Evolutionary conservation across 2,329 filamentous ascomycete species (phyloP).

Genomic region (Dactylellina cionopaga): DNA sequence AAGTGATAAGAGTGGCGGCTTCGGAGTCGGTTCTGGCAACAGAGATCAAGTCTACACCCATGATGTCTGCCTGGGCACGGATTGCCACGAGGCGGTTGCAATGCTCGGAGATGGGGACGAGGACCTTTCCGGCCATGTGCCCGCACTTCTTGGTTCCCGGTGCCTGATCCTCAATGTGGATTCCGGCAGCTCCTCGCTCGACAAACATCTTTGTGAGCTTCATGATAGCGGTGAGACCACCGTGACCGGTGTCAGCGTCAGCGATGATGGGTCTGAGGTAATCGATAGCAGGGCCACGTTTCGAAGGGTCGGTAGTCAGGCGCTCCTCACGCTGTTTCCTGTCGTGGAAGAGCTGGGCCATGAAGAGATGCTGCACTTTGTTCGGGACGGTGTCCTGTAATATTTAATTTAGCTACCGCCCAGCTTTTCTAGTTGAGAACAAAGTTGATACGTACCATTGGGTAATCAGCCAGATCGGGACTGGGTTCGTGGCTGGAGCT

Average conservation of each 20-base stretch:
- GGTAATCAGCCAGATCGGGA: conserved; percentile 97
- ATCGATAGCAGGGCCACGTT: conserved; percentile 81
- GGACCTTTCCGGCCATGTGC: conserved; percentile 98
- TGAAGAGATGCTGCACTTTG: conserved; percentile 97
- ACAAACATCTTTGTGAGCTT: conserved; percentile 98
- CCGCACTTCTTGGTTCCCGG: conserved; percentile 99
- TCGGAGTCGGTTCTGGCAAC: conserved; percentile 97
- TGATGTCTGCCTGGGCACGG: conserved; percentile 96
- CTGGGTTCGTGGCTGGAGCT: conserved; percentile 95
- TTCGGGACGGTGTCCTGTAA: conserved; percentile 96
- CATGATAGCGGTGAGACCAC: conserved; percentile 98
- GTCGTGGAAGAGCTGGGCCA: conserved; percentile 99
- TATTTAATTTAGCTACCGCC: no score
- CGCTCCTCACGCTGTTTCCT: conserved; percentile 98
- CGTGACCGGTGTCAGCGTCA: conserved; percentile 96
- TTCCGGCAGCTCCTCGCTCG: conserved; percentile 94
- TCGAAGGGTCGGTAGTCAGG: conserved; percentile 75
- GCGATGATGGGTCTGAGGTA: conserved; percentile 96
- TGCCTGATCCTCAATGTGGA: conserved; percentile 98
- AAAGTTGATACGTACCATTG: conserved; percentile 73
- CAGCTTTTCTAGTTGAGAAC: no score
- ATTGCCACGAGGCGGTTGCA: conserved; percentile 98
- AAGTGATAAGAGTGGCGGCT: conserved; percentile 95
- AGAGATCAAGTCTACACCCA: conserved; percentile 90
- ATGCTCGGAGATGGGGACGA: conserved; percentile 96